Conservation (phyloP, 1,139 yeast genomes). For the Lodderomyces oxycetoniae region DNA sequence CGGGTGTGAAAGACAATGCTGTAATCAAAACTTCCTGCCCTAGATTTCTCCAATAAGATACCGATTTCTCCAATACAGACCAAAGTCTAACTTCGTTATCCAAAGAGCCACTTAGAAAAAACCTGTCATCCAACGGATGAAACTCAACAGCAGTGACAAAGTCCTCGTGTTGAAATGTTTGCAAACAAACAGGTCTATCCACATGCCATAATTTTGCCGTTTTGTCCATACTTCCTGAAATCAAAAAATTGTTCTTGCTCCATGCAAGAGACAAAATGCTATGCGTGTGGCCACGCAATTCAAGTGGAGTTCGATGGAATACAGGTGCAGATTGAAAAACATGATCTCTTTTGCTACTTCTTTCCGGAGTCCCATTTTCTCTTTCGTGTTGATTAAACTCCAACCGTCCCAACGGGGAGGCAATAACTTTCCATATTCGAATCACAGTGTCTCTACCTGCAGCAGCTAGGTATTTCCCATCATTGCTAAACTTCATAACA, state of each 20-base stretch:
- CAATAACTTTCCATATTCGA: conserved; percentile 74
- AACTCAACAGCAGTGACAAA: conserved; percentile 80
- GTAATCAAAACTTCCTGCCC: conserved; percentile 63
- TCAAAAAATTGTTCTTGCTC: conserved; percentile 80
- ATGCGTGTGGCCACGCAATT: conserved; percentile 62
- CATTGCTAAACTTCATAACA: conserved; percentile 67
- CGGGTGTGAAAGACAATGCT: conserved; percentile 66
- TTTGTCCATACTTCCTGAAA: conserved; percentile 82
- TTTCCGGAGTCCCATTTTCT: conserved; percentile 9
- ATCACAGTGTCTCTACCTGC: conserved; percentile 74
- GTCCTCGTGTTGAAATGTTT: conserved; percentile 68
- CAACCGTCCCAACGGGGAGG: conserved; percentile 60
- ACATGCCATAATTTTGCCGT: conserved; percentile 85
- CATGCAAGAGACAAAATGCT: conserved; percentile 75
- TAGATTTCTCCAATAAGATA: conserved; percentile 31
- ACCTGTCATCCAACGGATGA: conserved; percentile 85
- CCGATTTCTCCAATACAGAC: conserved; percentile 65
- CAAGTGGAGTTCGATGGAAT: conserved; percentile 65
- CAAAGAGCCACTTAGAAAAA: conserved; percentile 77
- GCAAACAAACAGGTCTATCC: conserved; percentile 57
- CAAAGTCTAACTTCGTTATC: conserved; percentile 77
- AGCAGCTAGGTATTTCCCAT: conserved; percentile 78
- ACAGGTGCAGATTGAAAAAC: conserved; percentile 63
- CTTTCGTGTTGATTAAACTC: conserved; percentile 27
- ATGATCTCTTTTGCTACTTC: conserved; percentile 13